Evolutionary conservation across 352 stramenopile genomes (phyloP), one percentile per base, ranked within the genome.

Genomic region (Phytophthora tentaculata): DNA sequence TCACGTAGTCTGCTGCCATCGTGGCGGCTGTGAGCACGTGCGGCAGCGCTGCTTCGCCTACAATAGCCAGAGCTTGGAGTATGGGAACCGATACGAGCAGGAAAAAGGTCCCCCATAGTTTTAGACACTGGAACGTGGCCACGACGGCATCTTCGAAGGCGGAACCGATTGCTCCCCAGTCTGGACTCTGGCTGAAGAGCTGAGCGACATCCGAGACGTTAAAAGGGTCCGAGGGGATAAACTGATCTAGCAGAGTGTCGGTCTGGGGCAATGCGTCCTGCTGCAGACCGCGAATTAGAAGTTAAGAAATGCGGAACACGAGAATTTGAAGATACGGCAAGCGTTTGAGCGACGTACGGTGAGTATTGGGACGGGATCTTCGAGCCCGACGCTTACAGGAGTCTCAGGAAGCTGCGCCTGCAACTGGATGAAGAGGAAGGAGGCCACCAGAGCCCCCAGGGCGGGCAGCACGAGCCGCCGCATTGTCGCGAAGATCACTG

Each of bases 111-210:
- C 65, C 4, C 88, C 88, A 96, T 5, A 88, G 69, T 19, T 76
- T 71, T 16, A 92, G 35, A 47, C 80, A 90, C 39, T 89, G 75
- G 59, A 89, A 89, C 22, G 86, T 83, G 43, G 64, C 82, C 7
- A 90, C 47, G 5, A 84, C 52, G 8, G 81, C 84, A 12, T 69
- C 82, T 58, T 90, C 71, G 16, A 94, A 58, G 1, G 84, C 77
- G 2, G 75, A 55, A 13, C 79, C 83, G 55, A 95, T 89, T n/a
- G 64, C 85, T 16, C 53, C 29, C 85, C 85, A 95, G 51, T 92
- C 73, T 12, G 84, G 86, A 32, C 79, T 73, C 29, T 81, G 73
- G 0, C 56, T 67, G 37, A 91, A 89, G 53, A 75, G 51, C 22
- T 75, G 77, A 22, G 84, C 67, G 12, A 83, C 55, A 35, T 76